Evolutionary conservation across 2,329 filamentous ascomycete species (phyloP).

Genomic region (Epichloe scottii): DNA sequence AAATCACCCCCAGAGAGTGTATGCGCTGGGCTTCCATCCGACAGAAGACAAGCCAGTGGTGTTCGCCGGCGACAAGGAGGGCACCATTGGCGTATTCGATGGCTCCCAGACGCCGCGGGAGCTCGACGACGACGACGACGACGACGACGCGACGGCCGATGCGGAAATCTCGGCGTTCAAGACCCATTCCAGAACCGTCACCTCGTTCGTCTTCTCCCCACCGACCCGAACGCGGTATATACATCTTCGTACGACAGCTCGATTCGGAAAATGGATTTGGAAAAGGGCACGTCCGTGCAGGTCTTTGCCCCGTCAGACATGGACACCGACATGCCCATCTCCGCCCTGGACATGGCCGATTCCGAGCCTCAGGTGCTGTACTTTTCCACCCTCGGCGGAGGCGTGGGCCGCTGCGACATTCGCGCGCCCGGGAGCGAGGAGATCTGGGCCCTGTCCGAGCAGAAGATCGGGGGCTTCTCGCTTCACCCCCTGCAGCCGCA

Average conservation of each 20-base stretch:
- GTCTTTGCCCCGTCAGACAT: conserved; percentile 63
- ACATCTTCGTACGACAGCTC: conserved; percentile 89
- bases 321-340: conserved; percentile 65
- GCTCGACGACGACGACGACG: conserved; percentile 49
- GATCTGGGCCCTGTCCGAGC: conserved; percentile 67
- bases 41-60: conserved; percentile 74
- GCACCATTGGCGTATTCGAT: conserved; percentile 83
- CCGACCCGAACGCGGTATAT: conserved; percentile 63
- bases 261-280: conserved; percentile 74
- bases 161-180: conserved; percentile 85
- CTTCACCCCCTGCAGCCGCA: conserved; percentile 70
- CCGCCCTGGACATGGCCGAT: conserved; percentile 66
- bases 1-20: conserved; percentile 84
- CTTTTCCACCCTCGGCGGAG: conserved; percentile 77
- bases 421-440: conserved; percentile 47
- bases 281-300: conserved; percentile 67
- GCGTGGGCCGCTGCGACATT: conserved; percentile 69
- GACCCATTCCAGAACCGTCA: conserved; percentile 78
- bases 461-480: conserved; percentile 92
- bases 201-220: conserved; percentile 68
- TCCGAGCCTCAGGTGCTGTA: conserved; percentile 62
- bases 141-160: conserved; percentile 48
- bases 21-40: conserved; percentile 80
- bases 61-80: conserved; percentile 90
- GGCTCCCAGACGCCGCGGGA: conserved; percentile 57